Conservation (phyloP, 768 basidiomycete species). For the Podaxis sp. region DNA sequence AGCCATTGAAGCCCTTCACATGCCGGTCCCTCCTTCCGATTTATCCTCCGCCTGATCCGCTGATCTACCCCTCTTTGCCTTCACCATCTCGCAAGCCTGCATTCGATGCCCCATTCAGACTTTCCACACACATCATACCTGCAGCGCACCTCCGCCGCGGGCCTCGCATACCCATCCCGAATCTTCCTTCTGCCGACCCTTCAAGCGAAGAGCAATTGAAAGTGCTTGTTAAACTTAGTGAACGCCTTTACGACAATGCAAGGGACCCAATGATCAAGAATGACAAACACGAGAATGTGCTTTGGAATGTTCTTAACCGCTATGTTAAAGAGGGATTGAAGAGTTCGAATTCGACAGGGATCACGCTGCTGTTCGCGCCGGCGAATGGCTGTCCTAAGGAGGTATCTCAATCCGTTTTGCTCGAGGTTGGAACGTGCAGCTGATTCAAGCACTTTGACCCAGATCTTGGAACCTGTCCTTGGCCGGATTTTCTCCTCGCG, state of each 20-base stretch:
- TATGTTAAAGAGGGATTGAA: conserved; percentile 44
- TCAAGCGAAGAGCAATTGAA: conserved; percentile 36
- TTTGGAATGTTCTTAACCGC: conserved; percentile 67
- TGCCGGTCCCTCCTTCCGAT: conserved; percentile 22
- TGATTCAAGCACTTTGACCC: neutral
- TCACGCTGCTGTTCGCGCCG: conserved; percentile 77
- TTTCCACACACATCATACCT: conserved; percentile 56
- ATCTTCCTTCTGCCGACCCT: conserved; percentile 21
- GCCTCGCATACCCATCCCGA: conserved; percentile 37
- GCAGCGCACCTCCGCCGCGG: conserved; percentile 50
- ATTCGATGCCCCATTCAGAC: conserved; percentile 34
- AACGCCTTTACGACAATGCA: conserved; percentile 21
- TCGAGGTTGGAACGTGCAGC: neutral
- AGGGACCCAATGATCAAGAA: conserved; percentile 29
- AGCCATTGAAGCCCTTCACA: conserved; percentile 20
- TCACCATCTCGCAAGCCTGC: conserved; percentile 32
- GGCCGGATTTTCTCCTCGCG: conserved; percentile 45
- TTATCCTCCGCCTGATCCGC: conserved; percentile 35
- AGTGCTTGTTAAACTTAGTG: neutral
- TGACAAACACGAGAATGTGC: conserved; percentile 37
- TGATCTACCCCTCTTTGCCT: conserved; percentile 35
- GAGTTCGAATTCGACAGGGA: conserved; percentile 30
- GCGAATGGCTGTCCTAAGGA: conserved; percentile 90
- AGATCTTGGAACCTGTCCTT: conserved; percentile 83
- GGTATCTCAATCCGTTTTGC: conserved; percentile 35